These are phyloP conservation scores for Myxozyma lipomycoides DNA, from an alignment of 805 yeast species.

Conservation along the genomic window DNA sequence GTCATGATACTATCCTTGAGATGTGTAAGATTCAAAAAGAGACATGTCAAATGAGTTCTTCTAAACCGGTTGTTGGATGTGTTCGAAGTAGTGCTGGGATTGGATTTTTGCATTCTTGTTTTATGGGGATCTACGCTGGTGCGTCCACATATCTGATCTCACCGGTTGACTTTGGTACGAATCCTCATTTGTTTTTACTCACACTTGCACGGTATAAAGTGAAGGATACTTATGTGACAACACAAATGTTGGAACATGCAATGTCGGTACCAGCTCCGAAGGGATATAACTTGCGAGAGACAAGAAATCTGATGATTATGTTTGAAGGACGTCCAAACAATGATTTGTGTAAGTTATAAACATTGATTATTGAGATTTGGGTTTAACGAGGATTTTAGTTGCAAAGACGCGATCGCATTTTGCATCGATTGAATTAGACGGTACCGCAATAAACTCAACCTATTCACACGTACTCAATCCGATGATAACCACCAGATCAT, in stretches of 20 bases:
- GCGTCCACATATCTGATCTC: constrained; percentile 77
- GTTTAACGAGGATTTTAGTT: constrained; percentile 35
- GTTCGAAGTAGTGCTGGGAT: constrained; percentile 79
- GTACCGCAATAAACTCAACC: constrained; percentile 68
- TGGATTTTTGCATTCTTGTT: constrained; percentile 82
- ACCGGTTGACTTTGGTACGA: constrained; percentile 69
- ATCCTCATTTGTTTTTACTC: constrained; percentile 67
- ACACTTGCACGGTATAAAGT: constrained; percentile 72
- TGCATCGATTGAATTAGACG: constrained; percentile 58
- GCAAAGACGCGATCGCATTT: constrained; percentile 58
- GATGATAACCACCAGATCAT: constrained; percentile 76
- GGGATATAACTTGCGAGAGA: constrained; percentile 55
- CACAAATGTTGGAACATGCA: constrained; percentile 76
- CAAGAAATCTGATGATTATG: constrained; percentile 81
- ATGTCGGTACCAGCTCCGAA: constrained; percentile 56
- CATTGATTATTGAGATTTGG: too few relatives aligned
- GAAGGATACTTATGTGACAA: constrained; percentile 79
- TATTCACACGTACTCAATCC: constrained; percentile 81
- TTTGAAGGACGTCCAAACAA: constrained; percentile 71
- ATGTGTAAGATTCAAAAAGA: constrained; percentile 87
- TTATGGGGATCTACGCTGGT: constrained; percentile 76
- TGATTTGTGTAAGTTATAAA: constrained; percentile 37
- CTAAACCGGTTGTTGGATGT: constrained; percentile 75
- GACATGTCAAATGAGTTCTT: constrained; percentile 76
- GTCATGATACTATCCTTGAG: constrained; percentile 63